Conservation (phyloP, 1,139 yeast genomes). For the Geotrichum armillariae region DNA sequence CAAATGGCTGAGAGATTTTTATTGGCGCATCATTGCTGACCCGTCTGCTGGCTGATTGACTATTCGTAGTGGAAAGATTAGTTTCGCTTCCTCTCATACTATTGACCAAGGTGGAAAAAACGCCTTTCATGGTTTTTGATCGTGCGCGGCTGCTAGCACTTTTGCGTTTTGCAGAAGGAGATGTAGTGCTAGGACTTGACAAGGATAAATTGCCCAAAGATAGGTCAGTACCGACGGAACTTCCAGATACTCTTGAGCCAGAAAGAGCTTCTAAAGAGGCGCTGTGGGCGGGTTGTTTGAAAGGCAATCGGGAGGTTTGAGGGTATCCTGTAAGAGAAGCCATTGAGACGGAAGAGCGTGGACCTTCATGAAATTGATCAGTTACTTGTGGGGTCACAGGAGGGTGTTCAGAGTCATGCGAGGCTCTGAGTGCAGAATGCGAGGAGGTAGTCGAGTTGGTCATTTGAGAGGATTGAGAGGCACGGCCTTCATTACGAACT, state of each 20-base stretch:
- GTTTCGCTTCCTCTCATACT: conserved; percentile 40
- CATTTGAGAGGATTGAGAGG: conserved; percentile 38
- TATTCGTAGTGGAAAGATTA: neutral
- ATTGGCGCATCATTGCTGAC: conserved; percentile 42
- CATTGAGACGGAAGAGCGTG: conserved; percentile 8
- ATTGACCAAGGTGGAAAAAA: conserved; percentile 49
- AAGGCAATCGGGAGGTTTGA: conserved; percentile 14
- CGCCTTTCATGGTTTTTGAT: conserved; percentile 49
- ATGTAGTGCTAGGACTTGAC: conserved; percentile 13
- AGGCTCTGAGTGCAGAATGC: conserved; percentile 1
- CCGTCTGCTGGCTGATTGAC: conserved; percentile 11
- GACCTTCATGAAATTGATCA: conserved; percentile 26
- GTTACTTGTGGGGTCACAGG: conserved; percentile 27
- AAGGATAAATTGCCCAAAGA: conserved; percentile 15
- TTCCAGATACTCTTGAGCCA: conserved; percentile 15
- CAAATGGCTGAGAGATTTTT: conserved; percentile 85
- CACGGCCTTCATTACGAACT: conserved; percentile 14
- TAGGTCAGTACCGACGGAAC: conserved; percentile 15
- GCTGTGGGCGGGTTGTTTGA: conserved; percentile 11
- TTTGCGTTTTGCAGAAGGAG: conserved; percentile 26
- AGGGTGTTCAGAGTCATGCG: conserved; percentile 11
- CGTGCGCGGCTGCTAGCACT: conserved; percentile 31
- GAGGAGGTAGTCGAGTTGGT: conserved; percentile 14
- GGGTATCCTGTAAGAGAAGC: conserved; percentile 13
- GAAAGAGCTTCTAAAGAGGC: conserved; percentile 16